Evolutionary conservation across 176 grass and related monocot genomes (phyloP).

Genomic region (Oryza rufipogon): DNA sequence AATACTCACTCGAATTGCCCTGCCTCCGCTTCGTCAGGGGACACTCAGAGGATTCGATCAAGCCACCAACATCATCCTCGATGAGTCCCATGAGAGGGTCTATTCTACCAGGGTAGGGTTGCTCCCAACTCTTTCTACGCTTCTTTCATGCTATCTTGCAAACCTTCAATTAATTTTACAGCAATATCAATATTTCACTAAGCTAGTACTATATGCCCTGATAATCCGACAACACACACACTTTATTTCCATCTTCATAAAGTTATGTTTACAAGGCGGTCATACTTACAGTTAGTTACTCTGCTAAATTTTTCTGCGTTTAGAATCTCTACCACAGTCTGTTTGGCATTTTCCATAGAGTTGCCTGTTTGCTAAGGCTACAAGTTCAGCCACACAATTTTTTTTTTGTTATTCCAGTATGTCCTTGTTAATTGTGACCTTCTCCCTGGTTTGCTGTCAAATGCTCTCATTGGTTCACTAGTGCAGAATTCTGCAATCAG

Average conservation of each 20-base stretch:
- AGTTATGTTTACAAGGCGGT: background rate
- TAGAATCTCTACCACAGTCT: background rate
- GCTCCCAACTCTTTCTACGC: background rate
- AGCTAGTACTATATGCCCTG: background rate
- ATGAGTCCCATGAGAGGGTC: slow-evolving; percentile 96
- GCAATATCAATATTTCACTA: background rate
- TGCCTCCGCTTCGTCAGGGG: slow-evolving; percentile 51
- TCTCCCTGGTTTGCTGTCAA: background rate
- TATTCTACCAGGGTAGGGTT: slow-evolving; percentile 94
- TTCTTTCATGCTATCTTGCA: background rate
- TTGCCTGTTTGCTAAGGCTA: background rate
- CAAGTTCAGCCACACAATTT: background rate
- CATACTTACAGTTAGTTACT: background rate
- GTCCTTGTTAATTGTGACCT: background rate
- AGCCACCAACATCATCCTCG: slow-evolving; percentile 97
- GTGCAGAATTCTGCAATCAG: background rate
- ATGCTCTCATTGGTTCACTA: background rate
- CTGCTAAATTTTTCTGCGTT: background rate
- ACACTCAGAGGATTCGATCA: slow-evolving; percentile 88
- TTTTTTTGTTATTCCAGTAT: background rate
- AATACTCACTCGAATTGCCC: background rate
- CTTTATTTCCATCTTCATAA: background rate
- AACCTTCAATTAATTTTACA: background rate
- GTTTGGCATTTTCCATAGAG: background rate
- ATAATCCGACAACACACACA: background rate